Conservation (phyloP, 2,329 filamentous ascomycete species). For the Colletotrichum sp. region DNA sequence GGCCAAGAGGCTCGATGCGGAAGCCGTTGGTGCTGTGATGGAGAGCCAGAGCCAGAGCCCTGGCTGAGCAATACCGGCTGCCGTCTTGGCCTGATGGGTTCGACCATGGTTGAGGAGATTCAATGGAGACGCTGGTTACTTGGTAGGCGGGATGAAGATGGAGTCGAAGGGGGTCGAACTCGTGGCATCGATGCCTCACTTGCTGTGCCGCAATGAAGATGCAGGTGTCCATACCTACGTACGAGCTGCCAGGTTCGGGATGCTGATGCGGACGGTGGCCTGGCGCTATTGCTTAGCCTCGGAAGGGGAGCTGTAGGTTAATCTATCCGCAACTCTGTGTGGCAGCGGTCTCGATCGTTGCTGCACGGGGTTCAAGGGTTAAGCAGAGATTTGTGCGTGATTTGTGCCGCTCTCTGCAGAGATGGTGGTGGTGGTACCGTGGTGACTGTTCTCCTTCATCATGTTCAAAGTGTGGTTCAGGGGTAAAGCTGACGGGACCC, state of each 20-base stretch:
- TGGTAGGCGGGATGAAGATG: background rate
- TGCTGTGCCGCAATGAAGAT: background rate
- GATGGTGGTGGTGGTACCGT: background rate
- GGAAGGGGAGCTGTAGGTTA: background rate
- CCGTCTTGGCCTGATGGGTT: background rate
- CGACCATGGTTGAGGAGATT: background rate
- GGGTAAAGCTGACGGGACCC: background rate
- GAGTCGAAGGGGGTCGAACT: background rate
- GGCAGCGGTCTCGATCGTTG: background rate
- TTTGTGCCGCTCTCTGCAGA: background rate
- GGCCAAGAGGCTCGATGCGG: background rate
- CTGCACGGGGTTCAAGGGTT: background rate
- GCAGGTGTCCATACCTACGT: background rate
- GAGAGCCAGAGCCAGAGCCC: background rate
- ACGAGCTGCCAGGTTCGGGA: background rate
- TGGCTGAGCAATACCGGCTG: background rate
- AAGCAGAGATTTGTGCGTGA: background rate
- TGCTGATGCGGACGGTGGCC: background rate
- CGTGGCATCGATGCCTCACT: background rate
- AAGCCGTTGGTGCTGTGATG: background rate
- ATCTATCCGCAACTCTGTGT: conserved; percentile 16
- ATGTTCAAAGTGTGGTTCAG: background rate
- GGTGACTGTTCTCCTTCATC: background rate
- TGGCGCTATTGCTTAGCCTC: background rate
- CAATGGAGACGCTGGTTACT: background rate